These are phyloP conservation scores for Ogataea neopini DNA, from an alignment of 805 yeast species.

Conservation along the genomic window DNA sequence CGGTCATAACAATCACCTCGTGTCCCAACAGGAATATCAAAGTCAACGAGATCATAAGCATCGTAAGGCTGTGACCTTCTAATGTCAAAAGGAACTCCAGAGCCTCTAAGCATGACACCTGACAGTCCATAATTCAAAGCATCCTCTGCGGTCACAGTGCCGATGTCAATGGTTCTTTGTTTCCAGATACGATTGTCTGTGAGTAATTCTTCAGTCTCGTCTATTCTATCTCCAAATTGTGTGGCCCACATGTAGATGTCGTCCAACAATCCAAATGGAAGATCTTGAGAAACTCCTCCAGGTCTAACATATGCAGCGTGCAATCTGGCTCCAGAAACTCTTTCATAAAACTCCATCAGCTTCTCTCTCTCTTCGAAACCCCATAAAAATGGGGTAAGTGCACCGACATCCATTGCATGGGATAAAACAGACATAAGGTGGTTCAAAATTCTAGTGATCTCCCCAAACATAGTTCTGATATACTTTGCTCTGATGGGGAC, in stretches of 20 bases:
- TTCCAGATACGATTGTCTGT: constrained; percentile 94
- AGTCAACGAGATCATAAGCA: constrained; percentile 83
- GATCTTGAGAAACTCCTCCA: constrained; percentile 88
- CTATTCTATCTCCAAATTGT: constrained; percentile 89
- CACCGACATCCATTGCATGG: constrained; percentile 95
- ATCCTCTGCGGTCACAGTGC: constrained; percentile 81
- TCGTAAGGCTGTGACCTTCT: constrained; percentile 88
- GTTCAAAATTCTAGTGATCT: constrained; percentile 79
- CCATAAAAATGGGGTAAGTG: constrained; percentile 90
- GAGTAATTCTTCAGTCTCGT: constrained; percentile 84
- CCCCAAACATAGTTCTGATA: constrained; percentile 83
- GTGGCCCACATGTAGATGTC: constrained; percentile 97
- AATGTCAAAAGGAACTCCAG: constrained; percentile 85
- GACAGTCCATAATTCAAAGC: constrained; percentile 78
- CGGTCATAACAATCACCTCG: constrained; percentile 93
- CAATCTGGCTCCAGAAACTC: constrained; percentile 88
- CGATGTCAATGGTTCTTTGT: constrained; percentile 80
- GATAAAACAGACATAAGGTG: constrained; percentile 85
- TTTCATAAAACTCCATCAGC: constrained; percentile 88
- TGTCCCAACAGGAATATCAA: constrained; percentile 82
- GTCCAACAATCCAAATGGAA: constrained; percentile 83
- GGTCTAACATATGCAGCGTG: constrained; percentile 89
- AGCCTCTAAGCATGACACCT: constrained; percentile 90
- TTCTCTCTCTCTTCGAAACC: constrained; percentile 93
- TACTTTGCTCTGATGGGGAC: constrained; percentile 85